Base-by-base conservation (phyloP, 2,329 filamentous ascomycete species). In the Neonectria ditissima region DNA sequence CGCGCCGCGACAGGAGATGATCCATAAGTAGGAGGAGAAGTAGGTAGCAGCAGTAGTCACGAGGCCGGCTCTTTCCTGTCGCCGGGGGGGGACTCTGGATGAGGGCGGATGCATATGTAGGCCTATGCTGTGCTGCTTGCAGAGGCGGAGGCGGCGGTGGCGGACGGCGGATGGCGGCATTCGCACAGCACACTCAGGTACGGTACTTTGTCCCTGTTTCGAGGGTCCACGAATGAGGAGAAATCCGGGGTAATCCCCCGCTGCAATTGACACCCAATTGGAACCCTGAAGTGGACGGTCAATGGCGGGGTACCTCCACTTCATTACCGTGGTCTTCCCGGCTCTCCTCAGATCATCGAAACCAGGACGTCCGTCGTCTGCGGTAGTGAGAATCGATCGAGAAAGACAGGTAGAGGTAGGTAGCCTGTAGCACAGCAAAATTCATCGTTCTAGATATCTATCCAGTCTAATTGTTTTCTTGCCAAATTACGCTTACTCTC, bases 191-290 rank as follows among this genome's bases (percentile, higher is more conserved):
- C 57, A 32, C 52, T 56, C 53, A 59, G 55, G 60, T 63, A 48
- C 58, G 47, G 13, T 14, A 37, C 34, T 2, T 16, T 5, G 34
- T 37, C 5, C 34, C 34, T 16, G 14, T 41, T 41, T 53, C 53
- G 54, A 45, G 45, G 47, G 59, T 50, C 55, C 55, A 55, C 54
- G 60, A 55, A 60, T 60, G 47, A 64, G 52, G 56, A 56, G 62
- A 64, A 62, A 64, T 64, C 62, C 56, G 62, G 62, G 62, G 62
- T 64, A 64, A 64, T 52, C 41, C 56, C 37, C 62, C 50, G 52
- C 52, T 41, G 32, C 22, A 13, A 48, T 22, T 45, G 39, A 45
- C 47, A 34, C 28, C 47, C 47, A 50, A 32, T 32, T 50, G 47
- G 32, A 30, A 37, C 34, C 34, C 9, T n/a, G 34, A n/a, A 7